A percentile compares a stretch with the other conserved stretches of the same genome.
phyloP scores from a whole-genome alignment of 129 eudicot species.

The Flaveria ramosissima region DNA sequence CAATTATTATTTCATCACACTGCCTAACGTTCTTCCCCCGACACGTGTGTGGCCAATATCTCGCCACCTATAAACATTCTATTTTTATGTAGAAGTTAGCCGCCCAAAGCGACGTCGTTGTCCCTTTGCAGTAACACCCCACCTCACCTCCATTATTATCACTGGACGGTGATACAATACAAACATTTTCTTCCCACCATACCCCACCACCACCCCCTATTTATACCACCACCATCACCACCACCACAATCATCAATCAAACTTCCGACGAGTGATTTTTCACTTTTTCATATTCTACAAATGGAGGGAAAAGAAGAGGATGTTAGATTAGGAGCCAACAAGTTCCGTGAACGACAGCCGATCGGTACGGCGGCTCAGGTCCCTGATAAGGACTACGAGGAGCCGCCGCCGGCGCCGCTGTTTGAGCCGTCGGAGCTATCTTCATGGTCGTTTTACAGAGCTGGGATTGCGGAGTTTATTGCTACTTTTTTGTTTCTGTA shows the following conservation, averaged over 20 bases:
- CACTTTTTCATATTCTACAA: neutral
- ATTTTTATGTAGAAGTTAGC: constrained; percentile 28
- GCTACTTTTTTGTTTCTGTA: constrained; percentile 79
- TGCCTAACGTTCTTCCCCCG: neutral
- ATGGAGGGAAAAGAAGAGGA: constrained; percentile 83
- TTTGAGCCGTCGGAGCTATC: constrained; percentile 73
- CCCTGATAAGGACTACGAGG: constrained; percentile 77
- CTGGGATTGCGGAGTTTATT: constrained; percentile 82
- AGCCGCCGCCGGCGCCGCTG: constrained; percentile 84
- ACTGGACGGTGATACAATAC: constrained; percentile 50
- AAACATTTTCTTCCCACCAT: constrained; percentile 7
- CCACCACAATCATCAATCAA: neutral
- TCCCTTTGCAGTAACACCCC: constrained; percentile 9
- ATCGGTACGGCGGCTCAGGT: constrained; percentile 83
- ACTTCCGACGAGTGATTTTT: neutral
- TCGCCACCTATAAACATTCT: constrained; percentile 6
- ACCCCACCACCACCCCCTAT: constrained; percentile 30
- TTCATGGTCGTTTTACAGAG: constrained; percentile 86
- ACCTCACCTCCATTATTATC: constrained; percentile 17
- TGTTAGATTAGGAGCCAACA: constrained; percentile 83
- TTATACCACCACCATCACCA: constrained; percentile 39
- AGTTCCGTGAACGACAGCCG: constrained; percentile 70
- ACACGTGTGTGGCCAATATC: constrained; percentile 33
- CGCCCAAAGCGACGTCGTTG: constrained; percentile 42
- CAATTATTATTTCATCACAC: neutral